Percentiles rank a stretch among this genome's conserved stretches.
Evolutionary conservation across 1,284 basidiomycete genomes (phyloP).

Genomic region (Coniophora puteana): DNA sequence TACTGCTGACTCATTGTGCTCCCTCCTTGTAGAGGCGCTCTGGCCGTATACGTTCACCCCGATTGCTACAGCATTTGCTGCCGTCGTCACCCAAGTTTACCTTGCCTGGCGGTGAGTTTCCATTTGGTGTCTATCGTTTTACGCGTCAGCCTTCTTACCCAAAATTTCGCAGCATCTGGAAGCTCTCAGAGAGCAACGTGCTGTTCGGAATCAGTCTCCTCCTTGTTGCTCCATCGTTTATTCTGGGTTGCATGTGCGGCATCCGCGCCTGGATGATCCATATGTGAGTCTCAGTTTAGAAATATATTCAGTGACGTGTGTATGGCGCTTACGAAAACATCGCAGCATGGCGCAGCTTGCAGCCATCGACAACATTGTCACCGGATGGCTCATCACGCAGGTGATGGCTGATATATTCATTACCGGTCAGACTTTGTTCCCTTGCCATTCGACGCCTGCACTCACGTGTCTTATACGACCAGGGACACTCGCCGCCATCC

Average conservation of each 20-base stretch:
- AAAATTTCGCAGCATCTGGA: constrained; percentile 17
- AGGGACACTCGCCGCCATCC: constrained; percentile 23
- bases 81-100: constrained; percentile 23
- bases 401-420: constrained; percentile 15
- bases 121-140: too few species aligned
- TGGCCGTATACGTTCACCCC: constrained; percentile 28
- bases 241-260: constrained; percentile 18
- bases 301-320: background rate
- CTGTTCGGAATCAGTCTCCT: constrained; percentile 13
- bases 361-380: constrained; percentile 13
- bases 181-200: constrained; percentile 24
- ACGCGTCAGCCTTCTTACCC: too few species aligned
- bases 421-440: constrained; percentile 14
- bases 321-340: constrained; percentile 1
- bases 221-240: constrained; percentile 12
- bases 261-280: constrained; percentile 19
- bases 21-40: constrained; percentile 14
- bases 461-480: constrained; percentile 18
- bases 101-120: constrained; percentile 22
- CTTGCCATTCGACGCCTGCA: too few species aligned
- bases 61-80: constrained; percentile 20
- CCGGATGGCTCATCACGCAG: constrained; percentile 19
- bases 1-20: background rate
- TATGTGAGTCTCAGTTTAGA: constrained; percentile 11
- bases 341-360: constrained; percentile 12